phyloP scores from a whole-genome alignment of 2,329 filamentous ascomycete genomes.

The Monilinia polystroma region DNA sequence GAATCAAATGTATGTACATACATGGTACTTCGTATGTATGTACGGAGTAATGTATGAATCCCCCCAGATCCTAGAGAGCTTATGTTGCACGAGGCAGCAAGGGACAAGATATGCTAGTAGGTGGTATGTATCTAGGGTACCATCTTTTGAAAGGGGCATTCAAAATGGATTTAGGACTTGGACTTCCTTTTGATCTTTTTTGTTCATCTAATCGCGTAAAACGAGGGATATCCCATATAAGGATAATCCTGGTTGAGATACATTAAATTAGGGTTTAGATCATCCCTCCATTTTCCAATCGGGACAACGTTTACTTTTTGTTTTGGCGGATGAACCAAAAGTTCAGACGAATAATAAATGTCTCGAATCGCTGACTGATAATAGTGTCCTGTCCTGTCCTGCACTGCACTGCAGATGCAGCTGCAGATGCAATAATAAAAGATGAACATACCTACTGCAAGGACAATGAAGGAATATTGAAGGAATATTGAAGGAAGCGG shows the following conservation, averaged over 20 bases:
- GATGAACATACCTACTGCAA: not conserved
- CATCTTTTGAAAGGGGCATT: conserved; percentile 14
- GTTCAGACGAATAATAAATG: conserved; percentile 1
- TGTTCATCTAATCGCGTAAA: conserved; percentile 4
- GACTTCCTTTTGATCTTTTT: conserved; percentile 17
- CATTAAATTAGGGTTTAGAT: not conserved
- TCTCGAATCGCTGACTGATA: not conserved
- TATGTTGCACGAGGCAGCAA: conserved; percentile 16
- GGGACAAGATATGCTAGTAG: not conserved
- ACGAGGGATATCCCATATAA: not conserved
- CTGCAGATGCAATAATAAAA: not conserved
- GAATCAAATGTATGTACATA: no score
- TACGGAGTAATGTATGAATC: not conserved
- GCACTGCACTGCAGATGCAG: no score
- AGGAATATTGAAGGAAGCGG: conserved; percentile 14
- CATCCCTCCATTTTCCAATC: not conserved
- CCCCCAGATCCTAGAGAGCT: conserved; percentile 7
- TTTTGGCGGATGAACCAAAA: not conserved
- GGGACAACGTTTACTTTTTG: not conserved
- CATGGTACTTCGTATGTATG: no score
- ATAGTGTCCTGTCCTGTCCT: no score
- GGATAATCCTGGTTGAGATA: conserved; percentile 13
- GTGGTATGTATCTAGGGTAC: not conserved
- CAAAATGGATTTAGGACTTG: not conserved
- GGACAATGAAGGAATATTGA: conserved; percentile 1